phyloP scores from a whole-genome alignment of 1,284 basidiomycete species.

The Cerrena zonata region DNA sequence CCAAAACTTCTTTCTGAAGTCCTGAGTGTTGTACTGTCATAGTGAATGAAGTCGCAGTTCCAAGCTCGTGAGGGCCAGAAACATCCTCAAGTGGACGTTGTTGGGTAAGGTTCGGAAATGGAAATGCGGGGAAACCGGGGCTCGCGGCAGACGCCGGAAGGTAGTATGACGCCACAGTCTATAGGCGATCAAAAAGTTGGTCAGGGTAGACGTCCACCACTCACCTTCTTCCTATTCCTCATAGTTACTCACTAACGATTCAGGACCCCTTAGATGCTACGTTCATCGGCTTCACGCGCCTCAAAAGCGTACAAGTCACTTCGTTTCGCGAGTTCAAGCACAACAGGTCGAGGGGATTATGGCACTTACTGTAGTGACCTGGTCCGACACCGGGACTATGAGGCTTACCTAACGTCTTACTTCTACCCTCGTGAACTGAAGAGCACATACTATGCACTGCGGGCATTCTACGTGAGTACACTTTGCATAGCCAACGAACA shows the following conservation, averaged over 20 bases:
- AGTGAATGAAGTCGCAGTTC: neutral
- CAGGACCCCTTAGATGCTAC: neutral
- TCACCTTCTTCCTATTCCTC: neutral
- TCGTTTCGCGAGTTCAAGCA: neutral
- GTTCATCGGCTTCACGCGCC: neutral
- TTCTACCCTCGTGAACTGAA: constrained; percentile 69
- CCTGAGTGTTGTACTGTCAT: constrained; percentile 39
- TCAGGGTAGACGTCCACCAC: no score
- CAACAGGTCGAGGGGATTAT: constrained; percentile 20
- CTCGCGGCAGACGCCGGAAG: no score
- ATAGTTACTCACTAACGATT: neutral
- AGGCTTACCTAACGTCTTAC: constrained; percentile 71
- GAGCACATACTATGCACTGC: constrained; percentile 73
- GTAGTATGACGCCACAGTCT: no score
- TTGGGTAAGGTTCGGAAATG: no score
- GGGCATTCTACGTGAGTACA: constrained; percentile 79
- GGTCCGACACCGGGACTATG: constrained; percentile 74
- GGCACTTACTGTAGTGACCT: constrained; percentile 62
- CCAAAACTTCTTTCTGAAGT: constrained; percentile 64
- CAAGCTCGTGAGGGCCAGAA: neutral
- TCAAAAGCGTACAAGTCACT: neutral
- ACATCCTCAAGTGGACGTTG: neutral
- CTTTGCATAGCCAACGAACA: neutral
- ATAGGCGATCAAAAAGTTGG: no score
- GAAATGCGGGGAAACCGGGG: no score